Conservation (phyloP, 805 yeast genomes). For the Kluyveromyces siamensis region DNA sequence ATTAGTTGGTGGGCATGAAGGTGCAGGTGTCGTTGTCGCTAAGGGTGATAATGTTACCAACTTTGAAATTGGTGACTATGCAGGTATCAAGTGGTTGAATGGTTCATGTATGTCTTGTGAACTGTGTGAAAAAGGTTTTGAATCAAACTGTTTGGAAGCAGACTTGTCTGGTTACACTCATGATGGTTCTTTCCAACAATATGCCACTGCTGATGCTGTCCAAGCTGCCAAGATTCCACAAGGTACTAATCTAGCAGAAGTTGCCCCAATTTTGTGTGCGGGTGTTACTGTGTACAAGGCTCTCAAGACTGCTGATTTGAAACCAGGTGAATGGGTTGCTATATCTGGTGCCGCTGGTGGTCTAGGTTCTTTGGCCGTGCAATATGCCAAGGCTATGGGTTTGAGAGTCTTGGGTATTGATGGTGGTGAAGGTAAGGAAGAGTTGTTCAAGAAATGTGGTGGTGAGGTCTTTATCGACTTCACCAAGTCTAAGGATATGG, state of each 20-base stretch:
- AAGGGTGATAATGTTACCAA: conserved; percentile 47
- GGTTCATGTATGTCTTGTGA: conserved; percentile 56
- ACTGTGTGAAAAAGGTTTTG: conserved; percentile 42
- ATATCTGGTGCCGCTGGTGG: conserved; percentile 59
- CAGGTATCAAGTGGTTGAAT: conserved; percentile 59
- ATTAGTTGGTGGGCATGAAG: conserved; percentile 60
- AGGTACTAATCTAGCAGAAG: conserved; percentile 61
- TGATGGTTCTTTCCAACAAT: conserved; percentile 78
- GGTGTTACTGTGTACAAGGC: conserved; percentile 59
- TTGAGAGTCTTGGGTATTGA: conserved; percentile 47
- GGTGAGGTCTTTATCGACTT: conserved; percentile 51
- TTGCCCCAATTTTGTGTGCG: conserved; percentile 57
- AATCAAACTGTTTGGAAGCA: conserved; percentile 43
- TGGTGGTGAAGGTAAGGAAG: conserved; percentile 45
- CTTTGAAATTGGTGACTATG: conserved; percentile 50
- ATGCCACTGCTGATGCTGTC: conserved; percentile 77
- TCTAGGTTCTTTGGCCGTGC: conserved; percentile 49
- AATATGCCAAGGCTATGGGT: conserved; percentile 54
- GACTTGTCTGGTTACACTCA: conserved; percentile 49
- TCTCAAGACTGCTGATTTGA: conserved; percentile 40
- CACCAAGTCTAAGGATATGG: conserved; percentile 41
- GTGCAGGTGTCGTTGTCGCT: conserved; percentile 57
- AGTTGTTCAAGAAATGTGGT: conserved; percentile 38
- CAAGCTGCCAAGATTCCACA: conserved; percentile 77
- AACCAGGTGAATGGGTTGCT: conserved; percentile 50